Evolutionary conservation across 140 eudicot species (phyloP).

Genomic region (Anethum foeniculum): DNA sequence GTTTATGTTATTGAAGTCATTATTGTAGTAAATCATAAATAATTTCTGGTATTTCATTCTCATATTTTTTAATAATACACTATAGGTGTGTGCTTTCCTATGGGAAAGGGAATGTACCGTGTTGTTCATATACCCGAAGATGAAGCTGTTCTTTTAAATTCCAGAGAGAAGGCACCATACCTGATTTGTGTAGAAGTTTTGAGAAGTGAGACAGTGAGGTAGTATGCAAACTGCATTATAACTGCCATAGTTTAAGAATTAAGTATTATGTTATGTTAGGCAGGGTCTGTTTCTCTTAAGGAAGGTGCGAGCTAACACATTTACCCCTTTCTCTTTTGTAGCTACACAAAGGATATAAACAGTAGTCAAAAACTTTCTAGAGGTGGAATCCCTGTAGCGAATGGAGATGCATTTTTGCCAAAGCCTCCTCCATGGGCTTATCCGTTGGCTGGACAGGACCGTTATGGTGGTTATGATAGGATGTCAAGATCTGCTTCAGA

Average conservation of each 20-base stretch:
- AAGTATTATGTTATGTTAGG: neutral
- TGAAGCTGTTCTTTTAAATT: constrained; percentile 94
- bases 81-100: constrained; percentile 86
- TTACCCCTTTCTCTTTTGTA: constrained; percentile 13
- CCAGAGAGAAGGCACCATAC: constrained; percentile 97
- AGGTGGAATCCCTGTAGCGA: constrained; percentile 96
- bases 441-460: constrained; percentile 77
- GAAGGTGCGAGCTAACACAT: neutral
- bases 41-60: constrained; percentile 8
- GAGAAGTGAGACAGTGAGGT: constrained; percentile 79
- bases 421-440: constrained; percentile 99
- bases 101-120: constrained; percentile 95
- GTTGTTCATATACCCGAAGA: constrained; percentile 97
- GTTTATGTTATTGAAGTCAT: neutral
- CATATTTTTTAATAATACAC: constrained; percentile 10
- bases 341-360: constrained; percentile 58
- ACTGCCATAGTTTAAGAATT: neutral
- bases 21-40: neutral
- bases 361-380: constrained; percentile 69
- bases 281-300: constrained; percentile 7
- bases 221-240: constrained; percentile 11
- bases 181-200: constrained; percentile 87
- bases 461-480: constrained; percentile 65
- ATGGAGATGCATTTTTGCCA: constrained; percentile 93
- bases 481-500: constrained; percentile 95